Base-by-base conservation (phyloP, 2,329 filamentous ascomycete species). In the Monosporascus sp. region DNA sequence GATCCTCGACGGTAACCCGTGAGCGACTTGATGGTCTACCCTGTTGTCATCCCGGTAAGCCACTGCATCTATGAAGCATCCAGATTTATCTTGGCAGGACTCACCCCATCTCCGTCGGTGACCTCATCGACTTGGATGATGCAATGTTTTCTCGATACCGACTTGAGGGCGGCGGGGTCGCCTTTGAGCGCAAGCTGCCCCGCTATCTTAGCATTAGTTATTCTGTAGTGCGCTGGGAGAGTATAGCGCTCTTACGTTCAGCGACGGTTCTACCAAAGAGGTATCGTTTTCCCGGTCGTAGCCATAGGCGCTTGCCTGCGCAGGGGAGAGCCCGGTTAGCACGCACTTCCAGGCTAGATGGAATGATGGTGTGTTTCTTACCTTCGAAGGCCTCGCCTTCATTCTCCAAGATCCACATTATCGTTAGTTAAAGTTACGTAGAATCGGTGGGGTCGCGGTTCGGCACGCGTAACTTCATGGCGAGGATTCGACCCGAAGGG, bases 101-200 rank as follows among this genome's bases (percentile, higher is more conserved):
- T 56, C 76, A 88, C 85, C 51, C 85, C 88, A 65, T 89, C 83
- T 48, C 83, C 86, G 15, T 84, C 73, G 41, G 76, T 72, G 38
- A 93, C 86, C 0, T 73, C 62, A 47, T 80, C 83, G 7, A 97
- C 83, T 43, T 84, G 79, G 49, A 99, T 85, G 35, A 86, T 86
- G 59, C 97, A 74, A 71, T 99, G 94, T 65, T 94, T 90, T 53
- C 93, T 81, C 35, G 94, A 99, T 48, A 99, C 89, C 1, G 87
- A 88, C 64, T 88, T 46, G 11, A 46, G 24, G 22, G 43, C 89
- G 64, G 94, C 82, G 6, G 86, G 82, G 6, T 62, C 58, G 3
- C 67, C 67, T 48, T 61, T 62, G 60, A 96, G 88, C 24, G 81
- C 84, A 60, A 89, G 73, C 63, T 81, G 83, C 3, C 83, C 82